Percentiles rank a stretch among this genome's conserved stretches.
These are phyloP conservation scores for Inga oerstediana DNA, from an alignment of 306 rosid genomes.

Conservation along the genomic window DNA sequence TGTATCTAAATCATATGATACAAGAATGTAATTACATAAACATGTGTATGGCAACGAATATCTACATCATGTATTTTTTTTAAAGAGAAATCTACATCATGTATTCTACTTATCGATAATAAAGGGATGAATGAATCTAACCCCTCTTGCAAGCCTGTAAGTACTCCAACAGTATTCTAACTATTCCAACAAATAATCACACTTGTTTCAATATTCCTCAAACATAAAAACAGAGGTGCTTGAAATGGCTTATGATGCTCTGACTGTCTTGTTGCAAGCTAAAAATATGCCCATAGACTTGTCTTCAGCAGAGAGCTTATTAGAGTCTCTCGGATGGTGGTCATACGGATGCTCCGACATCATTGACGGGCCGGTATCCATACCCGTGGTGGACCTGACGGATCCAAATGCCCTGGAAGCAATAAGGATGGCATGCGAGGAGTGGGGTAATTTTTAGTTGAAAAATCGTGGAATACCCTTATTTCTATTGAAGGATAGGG, in stretches of 20 bases:
- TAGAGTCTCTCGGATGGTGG: slow-evolving; percentile 58
- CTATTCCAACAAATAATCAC: not conserved
- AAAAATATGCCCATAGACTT: slow-evolving; percentile 64
- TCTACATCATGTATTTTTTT: too few species aligned
- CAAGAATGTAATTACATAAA: too few species aligned
- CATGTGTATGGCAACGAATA: too few species aligned
- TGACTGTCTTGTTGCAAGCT: slow-evolving; percentile 15
- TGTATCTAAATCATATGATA: too few species aligned
- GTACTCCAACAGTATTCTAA: not conserved
- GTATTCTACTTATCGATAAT: too few species aligned
- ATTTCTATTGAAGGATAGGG: too few species aligned
- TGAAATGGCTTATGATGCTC: slow-evolving; percentile 37
- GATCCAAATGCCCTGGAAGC: slow-evolving; percentile 57
- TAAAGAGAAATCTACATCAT: too few species aligned
- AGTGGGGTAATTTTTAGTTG: slow-evolving; percentile 73
- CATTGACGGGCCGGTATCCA: slow-evolving; percentile 10
- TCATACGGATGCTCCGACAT: slow-evolving; percentile 4
- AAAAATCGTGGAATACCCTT: slow-evolving; percentile 57
- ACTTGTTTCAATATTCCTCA: not conserved
- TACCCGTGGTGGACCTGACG: slow-evolving; percentile 62
- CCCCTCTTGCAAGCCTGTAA: not conserved
- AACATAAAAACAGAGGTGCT: not conserved
- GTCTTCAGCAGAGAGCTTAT: slow-evolving; percentile 46
- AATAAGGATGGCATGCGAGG: slow-evolving; percentile 61
- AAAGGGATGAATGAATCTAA: not conserved